Evolutionary conservation across 2,329 filamentous ascomycete genomes (phyloP), one percentile per base, ranked within the genome.

Genomic region (Cytospora schulzeri): DNA sequence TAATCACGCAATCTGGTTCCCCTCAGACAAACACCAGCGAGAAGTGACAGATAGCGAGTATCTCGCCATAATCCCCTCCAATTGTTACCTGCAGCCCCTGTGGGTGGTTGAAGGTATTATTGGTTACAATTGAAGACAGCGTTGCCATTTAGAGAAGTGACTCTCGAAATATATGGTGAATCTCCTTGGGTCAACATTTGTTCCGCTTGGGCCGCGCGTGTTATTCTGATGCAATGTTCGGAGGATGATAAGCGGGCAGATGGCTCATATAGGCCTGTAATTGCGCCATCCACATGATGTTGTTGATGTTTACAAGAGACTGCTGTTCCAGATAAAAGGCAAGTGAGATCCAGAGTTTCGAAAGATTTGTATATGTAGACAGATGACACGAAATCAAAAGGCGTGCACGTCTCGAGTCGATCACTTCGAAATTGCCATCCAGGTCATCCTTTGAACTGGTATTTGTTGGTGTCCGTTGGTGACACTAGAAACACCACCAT

Each of bases 31-130:
- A 1, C 50, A 33, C 28, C 28, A 12, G 48, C 33, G 19, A 29
- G 31, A 50, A 31, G 9, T 15, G 15, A 26, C 22, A 33, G 26
- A 56, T 61, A 66, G 61, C 54, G 61, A 38, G 8, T 28, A 66
- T 57, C 64, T 64, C 61, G 64, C 57, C 61, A 66, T 66, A 64
- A 61, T 17, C 57, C 58, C 64, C 61, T 50, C 57, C 24, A 24
- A 64, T 66, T 66, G 64, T 61, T 35, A 64, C 31, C 15, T 19
- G 4, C 31, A 52, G 29, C 24, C 26, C 38, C 28, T 28, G 48
- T 48, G 51, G 35, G 28, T 26, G n/a, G 15, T 19, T 29, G 22
- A 28, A 1, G 11, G 41, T 6, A 45, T 52, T 8, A 60, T 45
- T 59, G 35, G 50, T 28, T 33, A 11, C 15, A 24, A 14, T 1